phyloP scores from a whole-genome alignment of 352 stramenopile species.

The Blastocystis sp. region DNA sequence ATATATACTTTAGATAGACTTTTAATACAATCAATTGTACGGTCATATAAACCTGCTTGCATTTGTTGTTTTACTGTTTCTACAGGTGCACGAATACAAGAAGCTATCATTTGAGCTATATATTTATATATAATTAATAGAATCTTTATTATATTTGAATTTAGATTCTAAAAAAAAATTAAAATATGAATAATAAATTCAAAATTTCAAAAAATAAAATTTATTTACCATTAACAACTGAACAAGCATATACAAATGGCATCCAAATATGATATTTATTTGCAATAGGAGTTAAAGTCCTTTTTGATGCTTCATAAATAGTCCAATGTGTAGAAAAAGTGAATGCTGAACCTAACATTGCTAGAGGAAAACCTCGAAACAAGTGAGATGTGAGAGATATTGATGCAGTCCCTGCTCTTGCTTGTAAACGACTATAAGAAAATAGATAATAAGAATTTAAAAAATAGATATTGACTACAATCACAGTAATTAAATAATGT shows the following conservation, averaged over 20 bases:
- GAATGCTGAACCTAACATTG: slow-evolving; percentile 33
- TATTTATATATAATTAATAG: not conserved
- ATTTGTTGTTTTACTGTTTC: slow-evolving; percentile 33
- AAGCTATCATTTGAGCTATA: slow-evolving; percentile 23
- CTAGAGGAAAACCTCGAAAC: slow-evolving; percentile 17
- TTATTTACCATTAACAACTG: slow-evolving; percentile 6
- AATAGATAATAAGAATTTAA: too few relatives aligned
- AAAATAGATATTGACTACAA: too few relatives aligned
- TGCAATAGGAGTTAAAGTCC: not conserved
- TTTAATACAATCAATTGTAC: slow-evolving; percentile 30
- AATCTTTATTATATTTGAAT: too few relatives aligned
- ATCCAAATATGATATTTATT: slow-evolving; percentile 7
- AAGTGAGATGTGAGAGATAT: slow-evolving; percentile 16
- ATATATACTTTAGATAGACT: slow-evolving; percentile 28
- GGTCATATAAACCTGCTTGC: slow-evolving; percentile 25
- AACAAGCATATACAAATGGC: slow-evolving; percentile 34
- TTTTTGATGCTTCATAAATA: slow-evolving; percentile 33
- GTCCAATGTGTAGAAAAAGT: slow-evolving; percentile 31
- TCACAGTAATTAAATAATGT: not conserved
- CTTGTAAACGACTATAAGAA: slow-evolving; percentile 25
- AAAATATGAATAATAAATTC: too few relatives aligned
- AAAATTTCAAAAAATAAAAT: too few relatives aligned
- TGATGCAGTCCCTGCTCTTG: slow-evolving; percentile 15
- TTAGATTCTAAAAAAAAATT: too few relatives aligned
- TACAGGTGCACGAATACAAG: slow-evolving; percentile 17